A percentile compares a stretch with the other conserved stretches of the same genome.
These are phyloP conservation scores for Colletotrichum sp. DNA, from an alignment of 2,329 filamentous ascomycete species.

Conservation along the genomic window DNA sequence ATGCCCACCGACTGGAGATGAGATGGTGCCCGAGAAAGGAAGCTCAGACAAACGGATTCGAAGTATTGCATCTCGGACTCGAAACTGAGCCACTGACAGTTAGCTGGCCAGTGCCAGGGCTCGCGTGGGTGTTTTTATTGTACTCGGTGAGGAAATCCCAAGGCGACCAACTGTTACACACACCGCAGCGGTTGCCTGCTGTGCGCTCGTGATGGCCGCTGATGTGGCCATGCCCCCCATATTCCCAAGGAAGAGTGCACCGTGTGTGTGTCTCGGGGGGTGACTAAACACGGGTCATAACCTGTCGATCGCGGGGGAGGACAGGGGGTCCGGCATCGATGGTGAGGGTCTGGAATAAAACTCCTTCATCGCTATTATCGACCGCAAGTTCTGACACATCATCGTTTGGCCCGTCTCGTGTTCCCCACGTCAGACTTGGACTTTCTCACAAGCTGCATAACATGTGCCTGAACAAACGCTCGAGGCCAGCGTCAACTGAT, in stretches of 20 bases:
- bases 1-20: not conserved
- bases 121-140: not conserved
- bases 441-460: not conserved
- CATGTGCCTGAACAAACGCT: not conserved
- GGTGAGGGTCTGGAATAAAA: not conserved
- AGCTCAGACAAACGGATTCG: not conserved
- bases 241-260: not conserved
- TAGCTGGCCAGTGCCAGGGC: not conserved
- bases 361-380: not conserved
- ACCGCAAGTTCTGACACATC: not conserved
- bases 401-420: not conserved
- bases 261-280: not conserved
- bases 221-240: conserved; percentile 3
- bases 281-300: not conserved
- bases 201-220: not conserved
- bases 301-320: not conserved
- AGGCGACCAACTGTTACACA: not conserved
- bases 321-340: not conserved
- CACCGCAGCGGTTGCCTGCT: not conserved
- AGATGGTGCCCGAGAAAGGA: not conserved
- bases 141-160: not conserved
- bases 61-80: not conserved
- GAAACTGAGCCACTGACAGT: not conserved
- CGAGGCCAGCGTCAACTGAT: not conserved
- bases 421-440: not conserved